These are phyloP conservation scores for Suillus decipiens DNA, from an alignment of 768 basidiomycete genomes.

Conservation along the genomic window DNA sequence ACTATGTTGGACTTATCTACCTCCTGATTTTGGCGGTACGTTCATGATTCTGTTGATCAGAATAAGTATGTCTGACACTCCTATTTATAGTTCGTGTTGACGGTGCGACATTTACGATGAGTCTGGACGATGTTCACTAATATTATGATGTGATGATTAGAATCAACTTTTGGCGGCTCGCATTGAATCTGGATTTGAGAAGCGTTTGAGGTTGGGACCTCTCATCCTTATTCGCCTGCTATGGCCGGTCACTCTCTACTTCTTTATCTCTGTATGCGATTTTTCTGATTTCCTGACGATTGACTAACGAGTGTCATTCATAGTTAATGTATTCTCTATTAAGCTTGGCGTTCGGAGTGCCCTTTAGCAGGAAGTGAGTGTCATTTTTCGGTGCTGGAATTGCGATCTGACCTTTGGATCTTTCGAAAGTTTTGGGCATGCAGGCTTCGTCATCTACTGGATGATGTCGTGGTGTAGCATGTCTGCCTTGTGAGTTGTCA, in stretches of 20 bases:
- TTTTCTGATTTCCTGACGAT: neutral
- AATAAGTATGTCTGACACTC: slow-evolving; percentile 11
- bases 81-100: slow-evolving; percentile 27
- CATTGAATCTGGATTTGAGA: slow-evolving; percentile 39
- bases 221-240: slow-evolving; percentile 43
- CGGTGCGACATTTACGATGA: slow-evolving; percentile 17
- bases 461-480: slow-evolving; percentile 63
- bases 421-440: slow-evolving; percentile 42
- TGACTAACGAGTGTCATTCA: neutral
- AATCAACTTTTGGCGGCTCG: slow-evolving; percentile 37
- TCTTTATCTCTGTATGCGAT: slow-evolving; percentile 40
- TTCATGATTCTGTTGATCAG: neutral
- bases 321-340: slow-evolving; percentile 61
- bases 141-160: slow-evolving; percentile 18
- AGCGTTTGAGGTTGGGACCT: slow-evolving; percentile 38
- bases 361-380: slow-evolving; percentile 49
- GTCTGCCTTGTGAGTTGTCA: slow-evolving; percentile 50
- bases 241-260: slow-evolving; percentile 42
- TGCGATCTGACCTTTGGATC: slow-evolving; percentile 5
- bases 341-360: slow-evolving; percentile 59
- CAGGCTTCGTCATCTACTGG: slow-evolving; percentile 67
- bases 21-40: slow-evolving; percentile 38
- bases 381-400: neutral
- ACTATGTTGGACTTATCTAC: slow-evolving; percentile 57
- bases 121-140: neutral